Base-by-base conservation (phyloP, 768 basidiomycete genomes). In the Amanita rubescens region DNA sequence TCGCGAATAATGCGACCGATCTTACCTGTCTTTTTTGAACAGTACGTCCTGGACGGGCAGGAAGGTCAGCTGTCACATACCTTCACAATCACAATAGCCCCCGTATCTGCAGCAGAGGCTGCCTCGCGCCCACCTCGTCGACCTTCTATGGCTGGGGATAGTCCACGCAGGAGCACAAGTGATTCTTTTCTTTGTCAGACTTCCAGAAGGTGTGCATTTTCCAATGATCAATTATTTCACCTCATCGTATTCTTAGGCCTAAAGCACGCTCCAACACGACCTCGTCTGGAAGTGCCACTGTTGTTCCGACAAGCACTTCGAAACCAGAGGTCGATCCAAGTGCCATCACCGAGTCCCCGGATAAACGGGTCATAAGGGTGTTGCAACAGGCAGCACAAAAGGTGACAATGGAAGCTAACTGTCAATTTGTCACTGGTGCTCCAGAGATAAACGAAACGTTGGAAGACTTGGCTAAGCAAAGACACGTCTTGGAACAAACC, bases 351-450 rank as follows among this genome's bases (percentile, higher is more conserved):
- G 67, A 67, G 53, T 67, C 68, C n/a, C 68, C 74, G 44, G 84
- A 88, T 57, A 82, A 79, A 14, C 84, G 87, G 60, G 85, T 91
- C 47, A 84, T 87, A 48, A 81, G 84, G 56, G 89, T 91, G 35
- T 67, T 91, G 55, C 85, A 87, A 52, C 80, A 77, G 50, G 87
- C 87, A 44, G 87, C 85, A 30, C 84, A 87, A 60, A 84, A 85
- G 41, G 85, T 91, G 20, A 85, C 84, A 10, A 82, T 85, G 62
- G 82, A 86, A 62, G 82, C 75, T 3, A 83, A 86, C 58, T 81
- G 79, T 5, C 85, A 87, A 62, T 75, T 82, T 39, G 78, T 83
- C 51, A 78, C 76, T 15, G 71, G 75, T 17, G 71, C 71, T 20
- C 69, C 67, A 25, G 74, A 76, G n/a, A 76, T 72, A 51, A 61